Base-by-base conservation (phyloP, 1,284 basidiomycete genomes). In the Coriolopsis trogii region DNA sequence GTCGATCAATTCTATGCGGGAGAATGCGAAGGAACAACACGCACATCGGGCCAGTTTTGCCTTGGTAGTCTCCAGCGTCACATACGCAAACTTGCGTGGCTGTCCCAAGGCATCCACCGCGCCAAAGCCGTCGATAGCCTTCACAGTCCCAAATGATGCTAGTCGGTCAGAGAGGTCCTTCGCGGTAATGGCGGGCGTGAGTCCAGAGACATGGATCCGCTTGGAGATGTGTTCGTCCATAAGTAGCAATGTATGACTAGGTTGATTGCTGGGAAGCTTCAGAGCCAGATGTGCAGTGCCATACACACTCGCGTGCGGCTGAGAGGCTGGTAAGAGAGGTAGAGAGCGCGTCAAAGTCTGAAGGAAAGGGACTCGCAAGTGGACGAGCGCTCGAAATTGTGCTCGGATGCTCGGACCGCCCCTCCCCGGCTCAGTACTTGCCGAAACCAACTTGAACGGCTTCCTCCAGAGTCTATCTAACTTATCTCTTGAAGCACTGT, bases 171-270 rank as follows among this genome's bases (percentile, higher is more conserved):
- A 73, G 7, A 91, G 71, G 63, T 89, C 87, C n/a, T 72, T 67
- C 3, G 71, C 64, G 0, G 81, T 77, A 28, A 90, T 79, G 6
- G 82, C 69, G 0, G 86, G 80, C 0, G 86, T 89, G 5, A 91
- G 73, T 3, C 89, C 89, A 28, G 87, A 89, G 48, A 91, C 73
- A 56, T 89, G 87, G 2, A 91, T 74, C 23, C 87, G 74, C 70
- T 85, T 88, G 1, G 79, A 81, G 44, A 73, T 58, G 54, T 78
- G 66, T 51, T 69, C 67, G 52, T 75, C 71, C 64, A 71, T 66
- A 44, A 52, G n/a, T n/a, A n/a, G n/a, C n/a, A n/a, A n/a, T 57
- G 23, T 16, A 16, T 9, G 6, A 8, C 24, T 3, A 26, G 13
- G 6, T 13, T n/a, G n/a, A n/a, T n/a, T n/a, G n/a, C n/a, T n/a